These are phyloP conservation scores for Polygonum aviculare DNA, from an alignment of 148 eudicot genomes.

Conservation along the genomic window DNA sequence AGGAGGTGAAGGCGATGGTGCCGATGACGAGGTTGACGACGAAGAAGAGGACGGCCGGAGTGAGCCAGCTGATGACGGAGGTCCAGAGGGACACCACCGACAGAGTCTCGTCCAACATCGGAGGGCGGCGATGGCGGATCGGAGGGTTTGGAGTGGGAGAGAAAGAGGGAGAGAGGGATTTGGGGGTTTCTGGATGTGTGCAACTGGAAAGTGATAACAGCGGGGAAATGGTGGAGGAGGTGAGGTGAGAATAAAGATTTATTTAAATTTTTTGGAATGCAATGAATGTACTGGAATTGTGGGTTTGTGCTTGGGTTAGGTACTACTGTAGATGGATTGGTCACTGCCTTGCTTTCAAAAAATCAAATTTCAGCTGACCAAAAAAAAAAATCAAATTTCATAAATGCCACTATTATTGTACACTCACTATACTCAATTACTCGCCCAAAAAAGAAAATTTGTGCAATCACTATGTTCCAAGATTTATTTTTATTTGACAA, in stretches of 20 bases:
- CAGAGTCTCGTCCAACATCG: conserved; percentile 55
- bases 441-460: too few relatives aligned
- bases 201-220: conserved; percentile 11
- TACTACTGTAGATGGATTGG: too few relatives aligned
- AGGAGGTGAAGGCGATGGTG: conserved; percentile 58
- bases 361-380: too few relatives aligned
- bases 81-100: conserved; percentile 53
- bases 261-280: neutral
- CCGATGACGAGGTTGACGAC: conserved; percentile 70
- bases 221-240: neutral
- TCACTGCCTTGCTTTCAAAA: too few relatives aligned
- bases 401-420: too few relatives aligned
- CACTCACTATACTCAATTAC: too few relatives aligned
- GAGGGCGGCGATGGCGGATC: neutral
- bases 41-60: conserved; percentile 66
- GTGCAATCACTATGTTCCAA: too few relatives aligned
- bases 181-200: neutral
- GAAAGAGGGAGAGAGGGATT: neutral
- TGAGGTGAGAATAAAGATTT: neutral
- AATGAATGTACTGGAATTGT: neutral
- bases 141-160: neutral
- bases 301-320: neutral
- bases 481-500: too few relatives aligned
- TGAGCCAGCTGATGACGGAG: conserved; percentile 68
- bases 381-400: too few relatives aligned